These are phyloP conservation scores for Leishmania martiniquensis DNA, from an alignment of 208 protist species.

Conservation along the genomic window DNA sequence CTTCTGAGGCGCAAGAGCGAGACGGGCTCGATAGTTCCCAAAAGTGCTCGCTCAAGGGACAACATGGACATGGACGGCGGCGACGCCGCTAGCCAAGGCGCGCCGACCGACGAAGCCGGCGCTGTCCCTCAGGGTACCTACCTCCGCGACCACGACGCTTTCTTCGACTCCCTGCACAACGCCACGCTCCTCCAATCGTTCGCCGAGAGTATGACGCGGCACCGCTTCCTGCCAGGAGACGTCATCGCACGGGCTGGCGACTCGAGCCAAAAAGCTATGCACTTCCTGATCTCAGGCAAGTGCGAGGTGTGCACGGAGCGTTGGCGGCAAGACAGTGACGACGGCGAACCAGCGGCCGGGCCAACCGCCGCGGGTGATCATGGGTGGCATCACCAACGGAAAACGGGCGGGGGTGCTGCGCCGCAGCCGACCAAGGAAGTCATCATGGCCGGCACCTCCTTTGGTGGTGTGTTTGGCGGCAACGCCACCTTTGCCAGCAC, in stretches of 20 bases:
- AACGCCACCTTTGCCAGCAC: conserved; percentile 52
- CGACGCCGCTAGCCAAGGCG: not conserved
- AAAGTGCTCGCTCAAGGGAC: conserved; percentile 3
- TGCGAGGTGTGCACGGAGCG: conserved; percentile 54
- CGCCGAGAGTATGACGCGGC: conserved; percentile 58
- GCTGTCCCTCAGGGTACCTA: conserved; percentile 44
- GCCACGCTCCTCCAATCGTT: conserved; percentile 61
- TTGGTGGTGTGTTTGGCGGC: conserved; percentile 84
- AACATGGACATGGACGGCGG: not conserved
- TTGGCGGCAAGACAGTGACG: not conserved
- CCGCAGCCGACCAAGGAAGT: conserved; percentile 24
- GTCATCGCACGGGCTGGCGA: conserved; percentile 61
- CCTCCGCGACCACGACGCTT: conserved; percentile 53
- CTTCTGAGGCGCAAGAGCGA: conserved; percentile 55
- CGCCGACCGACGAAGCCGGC: conserved; percentile 4
- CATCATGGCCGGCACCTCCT: conserved; percentile 43
- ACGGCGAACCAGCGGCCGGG: not conserved
- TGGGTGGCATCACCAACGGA: conserved; percentile 1
- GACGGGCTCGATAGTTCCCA: conserved; percentile 47
- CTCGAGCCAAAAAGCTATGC: conserved; percentile 57
- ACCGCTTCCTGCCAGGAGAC: conserved; percentile 60
- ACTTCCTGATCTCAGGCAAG: conserved; percentile 85
- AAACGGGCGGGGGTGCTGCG: not conserved
- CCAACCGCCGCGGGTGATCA: not conserved
- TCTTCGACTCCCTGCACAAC: conserved; percentile 69